Base-by-base conservation (phyloP, 2,329 filamentous ascomycete species). In the Xylaria polymorpha region DNA sequence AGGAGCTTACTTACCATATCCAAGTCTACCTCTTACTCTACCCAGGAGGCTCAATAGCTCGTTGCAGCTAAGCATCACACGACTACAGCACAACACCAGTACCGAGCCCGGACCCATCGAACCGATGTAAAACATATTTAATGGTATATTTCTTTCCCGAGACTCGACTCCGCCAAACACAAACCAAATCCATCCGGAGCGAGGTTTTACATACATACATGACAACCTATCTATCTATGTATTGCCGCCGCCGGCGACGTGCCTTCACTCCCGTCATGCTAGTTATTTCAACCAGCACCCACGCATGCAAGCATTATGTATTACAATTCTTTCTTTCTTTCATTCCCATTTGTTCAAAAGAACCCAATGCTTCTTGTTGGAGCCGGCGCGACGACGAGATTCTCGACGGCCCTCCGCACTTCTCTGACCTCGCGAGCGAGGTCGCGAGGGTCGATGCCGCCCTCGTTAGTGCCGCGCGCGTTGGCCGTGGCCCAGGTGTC, bases 381-480 rank as follows among this genome's bases (percentile, higher is more conserved):
- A 14, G 80, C 77, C 4, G 82, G 80, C n/a, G 80, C 78, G 48
- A 83, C 78, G 22, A 82, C 77, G 59, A 86, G 70, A 6, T 80
- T 81, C 4, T 83, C 81, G 12, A 86, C 82, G 22, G 84, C 80
- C 61, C 84, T 79, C 72, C 80, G 80, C 57, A 85, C 72, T 32
- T 81, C 79, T 74, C 80, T 82, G 50, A 86, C 76, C 61, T 79
- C 77, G 18, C 83, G 77, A 66, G 82, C 74, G 41, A 86, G 74
- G 50, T 85, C 83, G 20, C 80, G 79, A 29, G 84, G 74, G 61
- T 85, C 84, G 41, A 80, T 75, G 37, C 84, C 85, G 12, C 84
- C 84, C 4, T 80, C 78, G 73, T 86, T 86, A 64, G 73, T 60
- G 46, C 61, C 71, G 7, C 72, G 72, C 75, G 22, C 80, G 79